Conservation (phyloP, 495 filamentous ascomycete genomes). For the Podospora fimiseda region DNA sequence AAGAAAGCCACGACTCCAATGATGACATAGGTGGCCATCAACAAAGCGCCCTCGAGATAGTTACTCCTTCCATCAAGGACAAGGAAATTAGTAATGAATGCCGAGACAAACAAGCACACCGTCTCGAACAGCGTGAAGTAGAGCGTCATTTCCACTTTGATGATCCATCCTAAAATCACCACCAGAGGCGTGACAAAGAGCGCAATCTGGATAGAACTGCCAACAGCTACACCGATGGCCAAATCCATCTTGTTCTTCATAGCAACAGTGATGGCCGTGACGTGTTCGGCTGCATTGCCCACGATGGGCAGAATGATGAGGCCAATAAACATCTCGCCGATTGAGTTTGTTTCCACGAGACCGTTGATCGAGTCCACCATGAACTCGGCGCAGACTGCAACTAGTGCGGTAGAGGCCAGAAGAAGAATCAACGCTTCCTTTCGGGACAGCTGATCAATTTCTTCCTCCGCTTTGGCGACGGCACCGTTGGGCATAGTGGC, state of each 20-base stretch:
- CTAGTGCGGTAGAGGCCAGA: conserved; percentile 65
- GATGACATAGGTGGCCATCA: conserved; percentile 72
- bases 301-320: conserved; percentile 83
- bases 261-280: conserved; percentile 76
- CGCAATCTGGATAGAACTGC: conserved; percentile 74
- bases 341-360: conserved; percentile 53
- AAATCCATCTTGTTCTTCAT: conserved; percentile 88
- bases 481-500: conserved; percentile 21
- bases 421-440: conserved; percentile 65
- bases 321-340: conserved; percentile 73
- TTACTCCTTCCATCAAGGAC: conserved; percentile 75
- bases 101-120: conserved; percentile 68
- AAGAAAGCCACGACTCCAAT: conserved; percentile 56
- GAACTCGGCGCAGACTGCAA: conserved; percentile 79
- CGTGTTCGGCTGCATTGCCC: conserved; percentile 82
- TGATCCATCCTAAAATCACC: conserved; percentile 72
- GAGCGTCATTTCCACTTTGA: conserved; percentile 69
- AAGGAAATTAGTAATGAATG: conserved; percentile 77
- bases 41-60: conserved; percentile 71
- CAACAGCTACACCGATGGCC: conserved; percentile 75
- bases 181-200: conserved; percentile 78
- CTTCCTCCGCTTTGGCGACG: conserved; percentile 38
- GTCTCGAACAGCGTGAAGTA: conserved; percentile 87
- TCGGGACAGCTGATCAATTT: conserved; percentile 52
- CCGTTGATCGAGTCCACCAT: conserved; percentile 67